Percentiles rank a stretch among this genome's conserved stretches.
Conservation (phyloP, 2,329 filamentous ascomycete species). For the Diaporthe destruens region DNA sequence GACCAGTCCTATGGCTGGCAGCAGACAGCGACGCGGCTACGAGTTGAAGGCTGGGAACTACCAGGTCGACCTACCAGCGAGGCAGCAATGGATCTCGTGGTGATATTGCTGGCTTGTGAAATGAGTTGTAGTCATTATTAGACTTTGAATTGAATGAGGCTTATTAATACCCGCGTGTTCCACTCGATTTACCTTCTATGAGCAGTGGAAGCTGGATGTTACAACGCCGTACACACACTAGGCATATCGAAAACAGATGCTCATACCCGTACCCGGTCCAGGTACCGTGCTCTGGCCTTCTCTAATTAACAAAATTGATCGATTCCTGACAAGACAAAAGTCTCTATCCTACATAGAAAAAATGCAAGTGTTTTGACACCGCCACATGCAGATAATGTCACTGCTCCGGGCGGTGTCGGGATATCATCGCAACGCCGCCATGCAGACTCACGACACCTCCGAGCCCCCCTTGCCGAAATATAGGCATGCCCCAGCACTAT, state of each 20-base stretch:
- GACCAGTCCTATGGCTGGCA: neutral
- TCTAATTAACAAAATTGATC: slow-evolving; percentile 32
- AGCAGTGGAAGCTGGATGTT: neutral
- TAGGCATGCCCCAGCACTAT: neutral
- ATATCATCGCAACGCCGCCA: slow-evolving; percentile 42
- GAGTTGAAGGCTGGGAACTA: slow-evolving; percentile 11
- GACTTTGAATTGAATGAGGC: slow-evolving; percentile 3
- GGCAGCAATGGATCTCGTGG: neutral
- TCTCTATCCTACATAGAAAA: slow-evolving; percentile 40
- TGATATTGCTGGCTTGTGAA: neutral
- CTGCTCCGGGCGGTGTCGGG: slow-evolving; percentile 37
- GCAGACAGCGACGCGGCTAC: neutral
- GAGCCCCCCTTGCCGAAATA: neutral
- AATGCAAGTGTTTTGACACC: slow-evolving; percentile 41
- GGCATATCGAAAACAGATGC: neutral
- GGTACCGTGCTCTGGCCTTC: neutral
- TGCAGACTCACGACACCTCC: slow-evolving; percentile 9
- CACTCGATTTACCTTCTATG: neutral
- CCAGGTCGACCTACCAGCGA: neutral
- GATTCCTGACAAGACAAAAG: slow-evolving; percentile 36
- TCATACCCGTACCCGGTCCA: neutral
- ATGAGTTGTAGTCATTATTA: slow-evolving; percentile 17
- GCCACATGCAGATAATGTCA: slow-evolving; percentile 13
- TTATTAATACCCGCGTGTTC: neutral
- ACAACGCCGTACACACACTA: slow-evolving; percentile 16